phyloP scores from a whole-genome alignment of 768 basidiomycete genomes.

The Phylloporus sp. region DNA sequence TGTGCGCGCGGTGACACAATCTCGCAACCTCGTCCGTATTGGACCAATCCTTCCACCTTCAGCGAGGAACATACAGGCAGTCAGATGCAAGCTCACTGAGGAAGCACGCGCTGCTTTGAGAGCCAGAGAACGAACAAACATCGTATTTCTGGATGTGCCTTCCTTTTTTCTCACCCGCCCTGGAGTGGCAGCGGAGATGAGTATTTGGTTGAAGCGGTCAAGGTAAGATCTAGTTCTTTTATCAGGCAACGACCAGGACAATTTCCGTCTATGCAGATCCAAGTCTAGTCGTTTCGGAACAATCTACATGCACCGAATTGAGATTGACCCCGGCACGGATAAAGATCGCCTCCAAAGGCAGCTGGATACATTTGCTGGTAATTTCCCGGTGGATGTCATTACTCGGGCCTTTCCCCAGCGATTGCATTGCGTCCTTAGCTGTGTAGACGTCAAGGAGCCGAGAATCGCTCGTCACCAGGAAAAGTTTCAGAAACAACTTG shows the following conservation, averaged over 20 bases:
- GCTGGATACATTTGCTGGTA: constrained; percentile 2
- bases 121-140: background rate
- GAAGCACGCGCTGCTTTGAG: background rate
- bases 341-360: background rate
- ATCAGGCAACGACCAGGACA: background rate
- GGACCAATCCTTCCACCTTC: background rate
- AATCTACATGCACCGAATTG: constrained; percentile 16
- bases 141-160: background rate
- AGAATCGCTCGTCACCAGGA: background rate
- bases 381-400: constrained; percentile 2
- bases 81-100: constrained; percentile 6
- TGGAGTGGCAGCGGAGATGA: background rate
- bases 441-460: background rate
- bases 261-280: constrained; percentile 2
- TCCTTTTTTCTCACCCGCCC: too few species aligned
- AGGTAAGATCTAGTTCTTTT: background rate
- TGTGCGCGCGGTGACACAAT: background rate
- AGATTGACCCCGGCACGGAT: background rate
- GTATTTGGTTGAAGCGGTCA: constrained; percentile 6
- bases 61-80: constrained; percentile 3
- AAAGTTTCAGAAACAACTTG: background rate
- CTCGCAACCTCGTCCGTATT: background rate
- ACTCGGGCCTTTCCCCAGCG: background rate
- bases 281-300: constrained; percentile 5
- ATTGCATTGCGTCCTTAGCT: constrained; percentile 11